Base-by-base conservation (phyloP, 768 basidiomycete species). In the Collybia nuda region DNA sequence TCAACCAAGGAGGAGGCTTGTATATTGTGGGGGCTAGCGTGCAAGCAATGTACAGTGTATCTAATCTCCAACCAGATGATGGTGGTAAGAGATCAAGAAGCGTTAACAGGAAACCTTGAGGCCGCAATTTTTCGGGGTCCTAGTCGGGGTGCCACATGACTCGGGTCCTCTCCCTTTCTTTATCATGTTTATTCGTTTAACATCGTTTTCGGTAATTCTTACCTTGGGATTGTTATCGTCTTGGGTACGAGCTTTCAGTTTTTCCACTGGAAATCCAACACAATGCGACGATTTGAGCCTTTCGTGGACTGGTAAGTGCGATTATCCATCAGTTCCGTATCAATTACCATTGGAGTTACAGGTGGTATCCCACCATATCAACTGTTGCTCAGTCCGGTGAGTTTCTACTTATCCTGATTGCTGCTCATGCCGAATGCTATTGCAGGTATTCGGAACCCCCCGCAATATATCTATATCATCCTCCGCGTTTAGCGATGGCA, bases 281-380 rank as follows among this genome's bases (percentile, higher is more conserved):
- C 68, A 84, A 62, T 91, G 89, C 61, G 86, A 81, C 54, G 63
- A 78, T 60, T 65, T 89, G n/a, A 60, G 65, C 40, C 57, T 91
- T 45, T 71, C 76, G 26, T 89, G 87, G 86, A 68, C 71, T 50
- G 86, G 88, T 85, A 59, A 60, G 72, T 22, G 47, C 29, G 21
- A 32, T 7, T 15, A 21, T 5, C 26, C 51, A 21, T 44, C 17
- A 35, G 48, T 44, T 8, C 50, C 40, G 41, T 36, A 36, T 53
- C 54, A 47, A 52, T 52, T 3, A 26, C 24, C n/a, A 21, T 42
- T 5, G 32, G 15, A 14, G 38, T 26, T 44, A n/a, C 49, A 87
- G 86, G 83, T 54, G 87, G 86, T 28, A 69, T 63, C 7, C 65
- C 79, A 28, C 87, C 86, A 6, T 87, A 74, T 53, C 65, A 67